Conservation (phyloP, 805 yeast species). For the Lachancea dasiensis region DNA sequence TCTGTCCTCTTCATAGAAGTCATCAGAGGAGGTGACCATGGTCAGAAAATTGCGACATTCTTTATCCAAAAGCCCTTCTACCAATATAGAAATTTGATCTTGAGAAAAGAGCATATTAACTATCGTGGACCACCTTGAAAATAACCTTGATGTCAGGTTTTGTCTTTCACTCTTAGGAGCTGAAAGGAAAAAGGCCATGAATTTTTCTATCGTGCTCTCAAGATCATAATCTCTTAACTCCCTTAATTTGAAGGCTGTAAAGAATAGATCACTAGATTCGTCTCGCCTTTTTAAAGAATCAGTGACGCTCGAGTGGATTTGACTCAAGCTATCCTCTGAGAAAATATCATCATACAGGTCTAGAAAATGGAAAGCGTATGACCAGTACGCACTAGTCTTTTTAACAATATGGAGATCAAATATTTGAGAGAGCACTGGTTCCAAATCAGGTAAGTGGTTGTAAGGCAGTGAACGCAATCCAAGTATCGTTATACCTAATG, state of each 20-base stretch:
- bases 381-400: slow-evolving; percentile 36
- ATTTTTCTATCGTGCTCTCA: slow-evolving; percentile 14
- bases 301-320: slow-evolving; percentile 3
- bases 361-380: slow-evolving; percentile 40
- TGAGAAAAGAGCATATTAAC: slow-evolving; percentile 33
- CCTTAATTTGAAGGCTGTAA: slow-evolving; percentile 43
- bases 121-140: slow-evolving; percentile 53
- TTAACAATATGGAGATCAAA: slow-evolving; percentile 20
- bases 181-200: slow-evolving; percentile 24
- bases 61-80: slow-evolving; percentile 27
- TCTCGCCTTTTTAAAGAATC: not conserved
- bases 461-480: no score
- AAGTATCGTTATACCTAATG: no score
- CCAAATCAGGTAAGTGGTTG: slow-evolving; percentile 22
- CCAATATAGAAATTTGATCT: slow-evolving; percentile 28
- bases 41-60: slow-evolving; percentile 17
- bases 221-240: slow-evolving; percentile 38
- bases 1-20: slow-evolving; percentile 44
- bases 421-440: slow-evolving; percentile 20
- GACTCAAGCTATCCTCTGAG: slow-evolving; percentile 6
- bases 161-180: slow-evolving; percentile 1
- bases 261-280: slow-evolving; percentile 23
- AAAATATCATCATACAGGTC: slow-evolving; percentile 41
- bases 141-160: slow-evolving; percentile 22
- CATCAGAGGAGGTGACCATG: slow-evolving; percentile 32